Conservation (phyloP, 306 rosid species). For the Corylus avellana region DNA sequence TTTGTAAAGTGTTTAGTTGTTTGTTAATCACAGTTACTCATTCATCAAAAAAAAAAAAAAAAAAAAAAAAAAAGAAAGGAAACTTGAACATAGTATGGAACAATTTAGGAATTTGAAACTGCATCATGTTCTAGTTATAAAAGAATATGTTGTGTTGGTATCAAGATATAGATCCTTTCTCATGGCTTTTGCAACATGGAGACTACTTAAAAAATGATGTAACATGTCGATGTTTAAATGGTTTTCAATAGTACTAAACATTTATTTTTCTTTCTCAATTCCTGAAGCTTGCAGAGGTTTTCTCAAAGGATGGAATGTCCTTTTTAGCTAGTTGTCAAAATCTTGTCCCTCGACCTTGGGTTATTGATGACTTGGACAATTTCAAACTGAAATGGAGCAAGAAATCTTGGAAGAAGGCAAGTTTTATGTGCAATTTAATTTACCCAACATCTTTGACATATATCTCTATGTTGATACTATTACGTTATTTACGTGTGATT, state of each 20-base stretch:
- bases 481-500: slow-evolving; percentile 1
- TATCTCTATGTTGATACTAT: slow-evolving; percentile 24
- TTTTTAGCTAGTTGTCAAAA: slow-evolving; percentile 89
- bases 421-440: slow-evolving; percentile 33
- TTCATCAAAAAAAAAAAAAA: too few species aligned
- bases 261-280: slow-evolving; percentile 32
- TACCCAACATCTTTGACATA: slow-evolving; percentile 7
- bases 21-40: too few species aligned
- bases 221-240: slow-evolving; percentile 11
- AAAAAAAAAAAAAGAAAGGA: too few species aligned
- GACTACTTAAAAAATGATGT: neutral
- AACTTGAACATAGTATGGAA: neutral
- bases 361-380: slow-evolving; percentile 82
- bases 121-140: neutral
- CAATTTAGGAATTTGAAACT: neutral
- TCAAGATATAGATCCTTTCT: neutral
- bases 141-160: neutral
- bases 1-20: too few species aligned
- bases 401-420: slow-evolving; percentile 86
- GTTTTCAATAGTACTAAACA: slow-evolving; percentile 5
- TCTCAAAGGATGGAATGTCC: slow-evolving; percentile 92
- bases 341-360: slow-evolving; percentile 97
- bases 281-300: slow-evolving; percentile 94
- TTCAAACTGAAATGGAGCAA: slow-evolving; percentile 84
- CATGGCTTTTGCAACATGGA: neutral